Base-by-base conservation (phyloP, 2,329 filamentous ascomycete genomes). In the Piedraia hortae region DNA sequence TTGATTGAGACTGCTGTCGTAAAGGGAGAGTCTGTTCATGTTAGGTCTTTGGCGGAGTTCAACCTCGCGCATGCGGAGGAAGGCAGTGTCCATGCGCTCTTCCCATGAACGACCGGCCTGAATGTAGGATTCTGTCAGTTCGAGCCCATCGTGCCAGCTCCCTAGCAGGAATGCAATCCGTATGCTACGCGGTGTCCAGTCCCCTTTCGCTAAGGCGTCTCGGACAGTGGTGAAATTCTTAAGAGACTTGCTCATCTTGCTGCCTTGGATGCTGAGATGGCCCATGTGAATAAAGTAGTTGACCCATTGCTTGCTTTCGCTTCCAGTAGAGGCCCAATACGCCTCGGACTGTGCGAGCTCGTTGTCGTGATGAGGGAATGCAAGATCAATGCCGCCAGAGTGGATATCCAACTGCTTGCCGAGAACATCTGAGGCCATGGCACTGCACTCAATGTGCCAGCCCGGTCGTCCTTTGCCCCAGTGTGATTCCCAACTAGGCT, bases 281-380 rank as follows among this genome's bases (percentile, higher is more conserved):
- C 82, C 82, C 70, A 88, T 91, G 41, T 91, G 82, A 9, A 91
- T 42, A 48, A 91, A 93, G 48, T 91, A 89, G 41, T 85, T 89
- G 22, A 90, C 73, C 82, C 82, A 90, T 27, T 74, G 74, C 18
- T 37, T 27, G 14, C 32, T 32, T 7, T 42, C 34, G 24, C 52
- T 48, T 19, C 42, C 44, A 9, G 39, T 36, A 12, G 43, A 36
- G 23, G 48, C 44, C 59, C 61, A 88, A 44, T 74, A 82, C n/a
- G 75, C 77, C 43, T 88, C 77, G 31, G 68, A 77, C 44, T 90
- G 78, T 1, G 77, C 78, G 32, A 90, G 49, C 44, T 90, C 82
- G 35, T 90, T 91, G 44, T 85, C 80, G 45, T 80, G 80, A 43
- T 90, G 80, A 0, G 80, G 78, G 44, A 90, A 90, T 0, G 70